phyloP scores from a whole-genome alignment of 768 basidiomycete species.

The Hygrocybe coccinea region DNA sequence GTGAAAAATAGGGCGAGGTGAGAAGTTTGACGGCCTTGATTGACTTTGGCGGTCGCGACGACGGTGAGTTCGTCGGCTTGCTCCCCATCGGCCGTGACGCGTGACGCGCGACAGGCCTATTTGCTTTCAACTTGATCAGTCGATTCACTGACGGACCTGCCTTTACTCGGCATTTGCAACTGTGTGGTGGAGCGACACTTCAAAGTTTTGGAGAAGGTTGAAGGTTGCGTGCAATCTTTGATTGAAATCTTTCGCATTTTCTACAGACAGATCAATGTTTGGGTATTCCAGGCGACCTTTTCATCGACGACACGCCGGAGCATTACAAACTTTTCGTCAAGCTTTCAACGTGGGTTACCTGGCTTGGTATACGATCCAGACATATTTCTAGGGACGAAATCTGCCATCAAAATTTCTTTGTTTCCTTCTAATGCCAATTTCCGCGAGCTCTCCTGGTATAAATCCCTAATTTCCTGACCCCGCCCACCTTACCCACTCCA shows the following conservation, averaged over 20 bases:
- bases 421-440: background rate
- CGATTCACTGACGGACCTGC: background rate
- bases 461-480: background rate
- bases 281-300: background rate
- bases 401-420: background rate
- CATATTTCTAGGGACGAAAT: background rate
- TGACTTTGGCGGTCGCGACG: background rate
- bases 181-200: background rate
- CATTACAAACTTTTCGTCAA: background rate
- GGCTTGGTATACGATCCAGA: background rate
- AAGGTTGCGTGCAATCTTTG: background rate
- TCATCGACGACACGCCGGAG: background rate
- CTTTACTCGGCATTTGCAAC: background rate
- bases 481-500: background rate
- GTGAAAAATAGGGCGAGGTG: conserved; percentile 9
- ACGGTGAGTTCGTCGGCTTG: too few relatives aligned
- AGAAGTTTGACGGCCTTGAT: background rate
- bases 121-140: too few relatives aligned
- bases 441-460: background rate
- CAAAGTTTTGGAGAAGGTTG: background rate
- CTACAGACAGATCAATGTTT: background rate
- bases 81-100: too few relatives aligned
- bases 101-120: too few relatives aligned
- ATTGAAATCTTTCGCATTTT: background rate
- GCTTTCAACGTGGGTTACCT: background rate